Percentiles rank a stretch among this genome's conserved stretches.
phyloP scores from a whole-genome alignment of 2,329 filamentous ascomycete genomes.

The Fusarium incarnatum region DNA sequence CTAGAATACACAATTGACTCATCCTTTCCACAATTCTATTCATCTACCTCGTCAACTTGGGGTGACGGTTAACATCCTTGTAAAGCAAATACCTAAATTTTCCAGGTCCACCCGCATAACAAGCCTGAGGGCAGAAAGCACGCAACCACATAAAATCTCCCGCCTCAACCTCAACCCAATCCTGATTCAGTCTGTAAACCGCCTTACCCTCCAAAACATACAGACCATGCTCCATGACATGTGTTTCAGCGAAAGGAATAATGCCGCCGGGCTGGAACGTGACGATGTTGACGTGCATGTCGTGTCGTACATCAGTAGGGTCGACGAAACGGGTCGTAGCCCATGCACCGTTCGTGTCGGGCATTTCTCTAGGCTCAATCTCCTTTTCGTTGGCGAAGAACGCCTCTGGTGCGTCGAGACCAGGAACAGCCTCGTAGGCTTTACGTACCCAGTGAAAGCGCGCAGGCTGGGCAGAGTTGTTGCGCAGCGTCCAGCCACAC shows the following conservation, averaged over 20 bases:
- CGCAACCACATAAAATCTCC: conserved; percentile 33
- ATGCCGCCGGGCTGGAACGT: conserved; percentile 27
- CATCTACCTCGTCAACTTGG: conserved; percentile 4
- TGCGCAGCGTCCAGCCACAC: conserved; percentile 28
- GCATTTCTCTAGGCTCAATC: conserved; percentile 19
- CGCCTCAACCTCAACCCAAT: conserved; percentile 29
- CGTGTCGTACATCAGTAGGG: conserved; percentile 18
- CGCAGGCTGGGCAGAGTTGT: conserved; percentile 15
- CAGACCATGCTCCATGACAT: conserved; percentile 32
- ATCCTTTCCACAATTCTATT: neutral
- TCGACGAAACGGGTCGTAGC: conserved; percentile 29
- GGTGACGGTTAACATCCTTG: conserved; percentile 29
- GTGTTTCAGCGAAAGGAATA: conserved; percentile 28
- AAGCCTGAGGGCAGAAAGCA: conserved; percentile 29
- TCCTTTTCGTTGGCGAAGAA: conserved; percentile 31
- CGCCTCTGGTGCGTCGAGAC: conserved; percentile 17
- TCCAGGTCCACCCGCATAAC: conserved; percentile 29
- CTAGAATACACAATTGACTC: too few relatives aligned
- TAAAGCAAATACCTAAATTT: conserved; percentile 27
- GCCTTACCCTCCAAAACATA: conserved; percentile 31
- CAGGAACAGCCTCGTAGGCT: conserved; percentile 24
- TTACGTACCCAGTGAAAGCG: conserved; percentile 34
- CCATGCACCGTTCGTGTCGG: conserved; percentile 30
- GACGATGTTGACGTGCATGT: conserved; percentile 33
- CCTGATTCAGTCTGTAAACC: conserved; percentile 26